phyloP scores from a whole-genome alignment of 345 rosid species.

The Chamaenerion angustifolium region DNA sequence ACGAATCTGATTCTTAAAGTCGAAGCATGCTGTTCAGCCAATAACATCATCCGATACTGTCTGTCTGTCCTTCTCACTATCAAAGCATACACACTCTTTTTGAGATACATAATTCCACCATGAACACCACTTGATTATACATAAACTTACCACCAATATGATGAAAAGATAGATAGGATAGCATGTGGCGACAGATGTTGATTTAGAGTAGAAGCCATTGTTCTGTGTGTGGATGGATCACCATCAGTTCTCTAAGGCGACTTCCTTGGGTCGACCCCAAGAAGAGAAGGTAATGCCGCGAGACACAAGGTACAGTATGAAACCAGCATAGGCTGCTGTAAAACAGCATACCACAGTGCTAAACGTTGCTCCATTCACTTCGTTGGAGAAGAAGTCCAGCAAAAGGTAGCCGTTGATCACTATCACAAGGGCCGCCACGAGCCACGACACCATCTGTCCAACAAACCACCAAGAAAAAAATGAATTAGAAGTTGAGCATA shows the following conservation, averaged over 20 bases:
- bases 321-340: slow-evolving; percentile 44
- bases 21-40: too few species aligned
- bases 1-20: too few species aligned
- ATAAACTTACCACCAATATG: too few species aligned
- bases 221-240: too few species aligned
- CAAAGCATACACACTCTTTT: too few species aligned
- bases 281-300: slow-evolving; percentile 25
- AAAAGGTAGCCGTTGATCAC: slow-evolving; percentile 77
- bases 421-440: slow-evolving; percentile 70
- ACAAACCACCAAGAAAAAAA: not conserved
- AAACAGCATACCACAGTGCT: slow-evolving; percentile 22
- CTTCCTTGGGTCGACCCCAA: slow-evolving; percentile 14
- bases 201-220: too few species aligned
- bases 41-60: too few species aligned
- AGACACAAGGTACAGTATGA: slow-evolving; percentile 55
- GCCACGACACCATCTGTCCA: slow-evolving; percentile 58
- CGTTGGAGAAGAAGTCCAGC: slow-evolving; percentile 53
- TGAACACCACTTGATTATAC: too few species aligned
- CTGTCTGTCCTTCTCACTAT: too few species aligned
- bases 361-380: slow-evolving; percentile 34
- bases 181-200: too few species aligned
- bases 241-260: not conserved
- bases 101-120: too few species aligned
- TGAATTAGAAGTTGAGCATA: not conserved
- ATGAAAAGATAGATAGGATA: too few species aligned